Percentiles rank a stretch among this genome's conserved stretches.
phyloP scores from a whole-genome alignment of 805 yeast genomes.

The Tetrapisispora taiwanensis region DNA sequence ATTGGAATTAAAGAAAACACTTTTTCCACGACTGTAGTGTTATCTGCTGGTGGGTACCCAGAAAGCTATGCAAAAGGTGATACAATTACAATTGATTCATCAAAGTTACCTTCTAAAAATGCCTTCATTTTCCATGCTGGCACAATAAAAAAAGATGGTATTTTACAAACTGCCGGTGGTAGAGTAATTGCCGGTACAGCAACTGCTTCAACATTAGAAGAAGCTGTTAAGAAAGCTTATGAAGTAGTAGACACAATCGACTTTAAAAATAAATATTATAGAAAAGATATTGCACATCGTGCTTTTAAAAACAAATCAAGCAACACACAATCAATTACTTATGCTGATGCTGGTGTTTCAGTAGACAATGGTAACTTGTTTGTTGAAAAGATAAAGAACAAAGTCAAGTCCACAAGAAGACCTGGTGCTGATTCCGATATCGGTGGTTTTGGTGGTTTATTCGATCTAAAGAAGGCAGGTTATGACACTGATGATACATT shows the following conservation, averaged over 20 bases:
- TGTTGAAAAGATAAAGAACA: conserved; percentile 81
- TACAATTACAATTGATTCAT: conserved; percentile 46
- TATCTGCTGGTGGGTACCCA: conserved; percentile 97
- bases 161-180: conserved; percentile 82
- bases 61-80: conserved; percentile 80
- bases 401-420: conserved; percentile 87
- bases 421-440: conserved; percentile 96
- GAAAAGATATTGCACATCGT: conserved; percentile 92
- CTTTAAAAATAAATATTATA: conserved; percentile 68
- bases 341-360: conserved; percentile 94
- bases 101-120: conserved; percentile 22
- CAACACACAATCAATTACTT: conserved; percentile 45
- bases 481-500: conserved; percentile 65
- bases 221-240: conserved; percentile 80
- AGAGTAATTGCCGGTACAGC: conserved; percentile 95
- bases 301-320: conserved; percentile 52
- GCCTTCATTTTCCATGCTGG: conserved; percentile 94
- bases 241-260: conserved; percentile 67
- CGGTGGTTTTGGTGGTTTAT: conserved; percentile 98
- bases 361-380: conserved; percentile 90
- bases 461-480: conserved; percentile 83
- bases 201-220: conserved; percentile 59
- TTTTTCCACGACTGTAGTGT: conserved; percentile 83
- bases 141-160: conserved; percentile 49
- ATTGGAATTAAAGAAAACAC: conserved; percentile 43